Base-by-base conservation (phyloP, 2,329 filamentous ascomycete species). In the Gremmenia infestans region DNA sequence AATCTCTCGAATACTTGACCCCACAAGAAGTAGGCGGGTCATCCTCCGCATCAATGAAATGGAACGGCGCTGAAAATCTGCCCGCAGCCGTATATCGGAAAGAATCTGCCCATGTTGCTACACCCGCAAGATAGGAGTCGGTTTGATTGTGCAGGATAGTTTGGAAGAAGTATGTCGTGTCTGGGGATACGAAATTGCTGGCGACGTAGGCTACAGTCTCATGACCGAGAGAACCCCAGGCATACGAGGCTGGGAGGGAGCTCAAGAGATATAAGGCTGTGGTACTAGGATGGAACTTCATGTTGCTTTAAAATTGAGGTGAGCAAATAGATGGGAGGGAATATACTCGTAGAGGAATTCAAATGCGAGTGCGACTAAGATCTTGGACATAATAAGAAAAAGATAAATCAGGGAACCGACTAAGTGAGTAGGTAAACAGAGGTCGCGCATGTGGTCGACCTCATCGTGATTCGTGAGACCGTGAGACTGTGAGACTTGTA, bases 31-130 rank as follows among this genome's bases (percentile, higher is more conserved):
- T 65, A 1, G 84, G 84, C 54, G 85, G 85, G 63, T 72, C 70
- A 71, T 88, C 85, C 64, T 85, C 78, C 57, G 84, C 83, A 68
- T 87, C 85, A 71, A 88, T 87, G 72, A 83, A 88, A 75, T 88
- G 85, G 70, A 85, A 86, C 36, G 78, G 78, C 60, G 76, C 80
- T 8, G 80, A 82, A 70, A 82, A 87, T 39, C 76, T 75, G 14
- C 82, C 83, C 73, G 81, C 84, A 68, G 78, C 76, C 7, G 81
- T 85, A 72, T 87, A 87, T 23, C 83, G 78, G 68, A 67, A 72
- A 12, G 67, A 83, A 72, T 88, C 85, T 32, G 85, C 84, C 85
- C 85, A 88, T 9, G 82, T 82, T 3, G 85, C 84, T 3, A 87
- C 78, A 55, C 76, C 76, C 48, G 83, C 83, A 25, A 88, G 76